Base-by-base conservation (phyloP, 148 eudicot species). In the Chenopodium berlandieri region DNA sequence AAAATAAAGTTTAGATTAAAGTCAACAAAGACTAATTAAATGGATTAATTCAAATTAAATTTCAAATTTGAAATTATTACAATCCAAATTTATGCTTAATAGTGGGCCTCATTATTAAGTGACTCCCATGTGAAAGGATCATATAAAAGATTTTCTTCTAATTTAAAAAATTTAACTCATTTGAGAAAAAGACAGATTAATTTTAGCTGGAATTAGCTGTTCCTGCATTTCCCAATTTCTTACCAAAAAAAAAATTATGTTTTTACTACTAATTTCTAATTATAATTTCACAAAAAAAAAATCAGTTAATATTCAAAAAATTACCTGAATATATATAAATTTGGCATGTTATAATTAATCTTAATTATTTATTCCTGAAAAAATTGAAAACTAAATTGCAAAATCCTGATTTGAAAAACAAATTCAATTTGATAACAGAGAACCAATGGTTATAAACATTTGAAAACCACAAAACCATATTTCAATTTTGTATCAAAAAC, bases 121-220 rank as follows among this genome's bases (percentile, higher is more conserved):
- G 19, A 9, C 65, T 84, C 79, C 81, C 86, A 81, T 84, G 86
- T 84, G 84, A 84, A 84, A 81, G 71, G 78, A 84, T 81, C 68
- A 67, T 80, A 58, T 10, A 58, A 79, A 75, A 68, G 79, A 79
- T 54, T 65, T 79, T 22, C 20, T 63, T 74, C 22, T 64, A 37
- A 79, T 80, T 71, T 76, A 25, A 62, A 40, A 73, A 37, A 70
- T 70, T 73, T 30, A 40, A 77, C 56, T 64, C 67, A 80, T 71
- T 52, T 77, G 66, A 73, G 67, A 80, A 67, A 74, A 12, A 63
- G 65, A 71, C 80, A 75, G 80, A 71, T 60, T 71, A 31, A 32
- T 50, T 47, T 52, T 52, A 71, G 83, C 83, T 84, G 86, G 81
- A 77, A 5, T 60, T 67, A 69, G 81, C 77, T 84, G 77, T 77